Conservation (phyloP, 768 basidiomycete species). For the Suillus cothurnatus region DNA sequence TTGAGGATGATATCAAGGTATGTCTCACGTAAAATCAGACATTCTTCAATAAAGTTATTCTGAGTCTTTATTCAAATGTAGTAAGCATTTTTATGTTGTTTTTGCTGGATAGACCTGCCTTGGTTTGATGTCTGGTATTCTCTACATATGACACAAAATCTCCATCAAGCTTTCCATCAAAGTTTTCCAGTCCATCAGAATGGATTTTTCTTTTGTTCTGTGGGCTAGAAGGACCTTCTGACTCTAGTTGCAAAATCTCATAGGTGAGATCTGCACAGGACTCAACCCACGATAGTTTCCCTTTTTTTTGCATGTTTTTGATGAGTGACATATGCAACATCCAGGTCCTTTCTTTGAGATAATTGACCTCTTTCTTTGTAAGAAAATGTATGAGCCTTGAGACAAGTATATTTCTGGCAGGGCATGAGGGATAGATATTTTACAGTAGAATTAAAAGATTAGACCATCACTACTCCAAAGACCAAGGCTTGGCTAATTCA, state of each 20-base stretch:
- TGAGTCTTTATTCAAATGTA: conserved; percentile 5
- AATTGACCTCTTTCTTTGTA: background rate
- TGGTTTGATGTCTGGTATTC: background rate
- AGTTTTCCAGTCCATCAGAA: background rate
- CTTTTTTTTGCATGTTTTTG: background rate
- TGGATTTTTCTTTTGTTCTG: background rate
- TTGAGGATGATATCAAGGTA: conserved; percentile 6
- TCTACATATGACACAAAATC: background rate
- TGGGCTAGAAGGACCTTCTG: background rate
- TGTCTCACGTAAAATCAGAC: background rate
- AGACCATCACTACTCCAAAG: no score
- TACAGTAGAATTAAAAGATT: background rate
- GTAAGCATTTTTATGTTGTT: background rate
- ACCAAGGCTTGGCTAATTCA: no score
- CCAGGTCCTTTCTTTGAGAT: background rate
- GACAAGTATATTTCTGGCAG: background rate
- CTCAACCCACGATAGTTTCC: background rate
- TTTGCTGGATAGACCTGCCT: background rate
- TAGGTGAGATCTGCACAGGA: background rate
- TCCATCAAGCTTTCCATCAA: background rate
- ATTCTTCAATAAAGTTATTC: conserved; percentile 10
- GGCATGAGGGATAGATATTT: background rate
- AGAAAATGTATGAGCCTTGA: background rate
- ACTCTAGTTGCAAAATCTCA: background rate
- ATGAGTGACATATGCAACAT: background rate